Conservation (phyloP, 352 stramenopile genomes). For the Phytopythium cucurbitacearum region DNA sequence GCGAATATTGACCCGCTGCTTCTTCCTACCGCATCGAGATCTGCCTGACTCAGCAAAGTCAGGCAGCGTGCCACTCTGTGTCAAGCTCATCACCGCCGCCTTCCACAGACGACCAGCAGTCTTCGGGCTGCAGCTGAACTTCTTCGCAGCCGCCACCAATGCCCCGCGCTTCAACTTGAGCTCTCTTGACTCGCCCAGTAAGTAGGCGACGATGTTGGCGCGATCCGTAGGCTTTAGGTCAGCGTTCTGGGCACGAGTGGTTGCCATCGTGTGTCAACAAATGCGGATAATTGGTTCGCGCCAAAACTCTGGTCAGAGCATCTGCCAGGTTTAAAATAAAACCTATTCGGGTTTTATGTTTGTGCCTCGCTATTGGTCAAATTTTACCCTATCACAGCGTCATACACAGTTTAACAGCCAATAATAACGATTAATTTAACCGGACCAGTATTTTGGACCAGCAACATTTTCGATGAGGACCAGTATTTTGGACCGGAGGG, state of each 20-base stretch:
- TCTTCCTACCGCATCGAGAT: background rate
- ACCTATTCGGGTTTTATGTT: background rate
- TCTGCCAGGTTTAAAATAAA: constrained; percentile 1
- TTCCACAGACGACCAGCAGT: no score
- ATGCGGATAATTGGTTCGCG: background rate
- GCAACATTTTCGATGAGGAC: background rate
- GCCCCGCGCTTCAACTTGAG: background rate
- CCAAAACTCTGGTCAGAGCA: background rate
- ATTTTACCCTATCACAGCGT: background rate
- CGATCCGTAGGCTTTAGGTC: background rate
- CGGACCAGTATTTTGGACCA: background rate
- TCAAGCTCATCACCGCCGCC: no score
- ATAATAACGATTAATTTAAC: background rate
- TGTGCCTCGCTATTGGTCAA: no score
- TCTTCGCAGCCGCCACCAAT: no score
- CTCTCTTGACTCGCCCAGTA: background rate
- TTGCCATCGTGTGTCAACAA: background rate
- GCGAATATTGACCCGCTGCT: background rate
- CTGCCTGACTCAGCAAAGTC: no score
- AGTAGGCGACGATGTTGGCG: background rate
- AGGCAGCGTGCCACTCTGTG: background rate
- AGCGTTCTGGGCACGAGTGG: background rate
- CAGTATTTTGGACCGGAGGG: constrained; percentile 1
- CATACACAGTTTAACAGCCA: background rate
- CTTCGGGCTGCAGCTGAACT: no score